Conservation (phyloP, 352 stramenopile species). For the Phytophthora colocasiae region DNA sequence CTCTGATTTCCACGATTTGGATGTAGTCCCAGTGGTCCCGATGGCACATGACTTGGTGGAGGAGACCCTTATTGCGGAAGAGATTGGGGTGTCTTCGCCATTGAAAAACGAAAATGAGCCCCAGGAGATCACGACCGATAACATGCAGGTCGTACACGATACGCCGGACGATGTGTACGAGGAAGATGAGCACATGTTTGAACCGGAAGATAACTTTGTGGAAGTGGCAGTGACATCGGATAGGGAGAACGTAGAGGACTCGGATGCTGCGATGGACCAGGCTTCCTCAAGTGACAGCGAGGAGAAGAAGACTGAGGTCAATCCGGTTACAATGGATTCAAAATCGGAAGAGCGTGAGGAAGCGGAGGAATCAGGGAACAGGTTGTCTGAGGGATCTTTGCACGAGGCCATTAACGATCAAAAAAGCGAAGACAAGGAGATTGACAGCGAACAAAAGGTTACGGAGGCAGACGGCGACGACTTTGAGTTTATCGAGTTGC, state of each 20-base stretch:
- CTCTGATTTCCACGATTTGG: slow-evolving; percentile 2
- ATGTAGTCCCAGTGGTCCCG: background rate
- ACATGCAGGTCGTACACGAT: background rate
- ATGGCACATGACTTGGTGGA: slow-evolving; percentile 11
- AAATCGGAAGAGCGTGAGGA: background rate
- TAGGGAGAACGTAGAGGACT: background rate
- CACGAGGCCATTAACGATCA: background rate
- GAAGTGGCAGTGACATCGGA: slow-evolving; percentile 8
- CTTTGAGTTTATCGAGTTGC: slow-evolving; percentile 26
- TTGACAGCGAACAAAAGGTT: slow-evolving; percentile 10
- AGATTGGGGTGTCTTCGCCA: slow-evolving; percentile 32
- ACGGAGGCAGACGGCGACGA: slow-evolving; percentile 2
- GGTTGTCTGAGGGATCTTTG: background rate
- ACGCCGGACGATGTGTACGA: slow-evolving; percentile 30
- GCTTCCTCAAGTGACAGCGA: background rate
- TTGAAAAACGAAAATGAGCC: slow-evolving; percentile 6
- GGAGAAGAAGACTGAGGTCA: slow-evolving; percentile 1
- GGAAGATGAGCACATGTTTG: slow-evolving; percentile 30
- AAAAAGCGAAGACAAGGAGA: slow-evolving; percentile 23
- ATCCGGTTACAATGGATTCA: background rate
- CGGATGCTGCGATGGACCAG: background rate
- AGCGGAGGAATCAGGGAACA: background rate
- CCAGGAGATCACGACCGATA: background rate
- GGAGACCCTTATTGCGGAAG: slow-evolving; percentile 24
- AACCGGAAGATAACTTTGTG: slow-evolving; percentile 25